Evolutionary conservation across 768 basidiomycete species (phyloP).

Genomic region (Xerocomellus amylosporus): DNA sequence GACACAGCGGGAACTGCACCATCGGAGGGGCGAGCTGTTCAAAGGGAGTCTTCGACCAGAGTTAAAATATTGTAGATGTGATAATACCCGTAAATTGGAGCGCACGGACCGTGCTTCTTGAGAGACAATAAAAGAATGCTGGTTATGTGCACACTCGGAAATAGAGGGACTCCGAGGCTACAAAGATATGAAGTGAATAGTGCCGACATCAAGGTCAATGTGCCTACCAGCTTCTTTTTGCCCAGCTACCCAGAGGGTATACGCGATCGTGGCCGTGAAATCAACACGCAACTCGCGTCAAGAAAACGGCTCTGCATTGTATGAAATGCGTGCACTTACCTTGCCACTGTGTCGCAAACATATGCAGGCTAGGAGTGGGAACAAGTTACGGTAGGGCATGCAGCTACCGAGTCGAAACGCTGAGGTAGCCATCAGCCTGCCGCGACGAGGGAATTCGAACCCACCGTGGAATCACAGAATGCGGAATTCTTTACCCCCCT

Average conservation of each 20-base stretch:
- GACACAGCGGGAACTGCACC: not conserved
- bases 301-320: not conserved
- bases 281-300: not conserved
- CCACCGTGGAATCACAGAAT: not conserved
- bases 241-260: not conserved
- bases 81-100: not conserved
- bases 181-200: conserved; percentile 3
- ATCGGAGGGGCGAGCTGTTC: not conserved
- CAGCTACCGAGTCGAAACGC: conserved; percentile 11
- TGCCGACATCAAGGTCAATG: conserved; percentile 11
- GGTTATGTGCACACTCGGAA: conserved; percentile 12
- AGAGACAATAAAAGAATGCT: conserved; percentile 1
- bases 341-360: not conserved
- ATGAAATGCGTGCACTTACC: conserved; percentile 17
- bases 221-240: conserved; percentile 7
- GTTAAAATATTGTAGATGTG: not conserved
- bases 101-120: conserved; percentile 2
- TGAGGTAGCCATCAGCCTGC: conserved; percentile 4
- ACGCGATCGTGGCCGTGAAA: not conserved
- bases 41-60: not conserved
- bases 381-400: conserved; percentile 12
- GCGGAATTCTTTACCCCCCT: not conserved
- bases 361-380: conserved; percentile 14
- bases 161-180: conserved; percentile 23
- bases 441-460: not conserved